Conservation (phyloP, 306 rosid genomes). For the Trifolium pratense region DNA sequence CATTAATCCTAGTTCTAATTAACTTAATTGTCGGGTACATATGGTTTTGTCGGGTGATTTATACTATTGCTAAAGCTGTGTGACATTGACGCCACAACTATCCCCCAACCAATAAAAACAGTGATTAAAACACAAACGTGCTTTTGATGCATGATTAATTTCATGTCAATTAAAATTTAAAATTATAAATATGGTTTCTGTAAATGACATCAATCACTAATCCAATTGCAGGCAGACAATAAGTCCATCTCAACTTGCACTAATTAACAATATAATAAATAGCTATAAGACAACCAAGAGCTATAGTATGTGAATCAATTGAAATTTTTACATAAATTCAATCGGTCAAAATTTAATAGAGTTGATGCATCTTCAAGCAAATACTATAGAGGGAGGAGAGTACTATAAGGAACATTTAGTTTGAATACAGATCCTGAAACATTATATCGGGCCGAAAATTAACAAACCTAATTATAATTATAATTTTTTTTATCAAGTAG, state of each 20-base stretch:
- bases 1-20: conserved; percentile 35
- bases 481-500: no score
- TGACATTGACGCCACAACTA: conserved; percentile 47
- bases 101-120: conserved; percentile 40
- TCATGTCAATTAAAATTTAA: conserved; percentile 17
- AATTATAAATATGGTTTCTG: not conserved
- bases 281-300: no score
- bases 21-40: conserved; percentile 35
- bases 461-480: no score
- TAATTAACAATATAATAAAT: no score
- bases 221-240: not conserved
- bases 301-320: no score
- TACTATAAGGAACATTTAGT: no score
- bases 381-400: no score
- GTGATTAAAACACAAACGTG: conserved; percentile 39
- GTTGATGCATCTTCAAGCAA: no score
- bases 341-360: no score
- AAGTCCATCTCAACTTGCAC: not conserved
- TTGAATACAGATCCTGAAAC: no score
- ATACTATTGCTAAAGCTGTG: conserved; percentile 26
- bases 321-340: no score
- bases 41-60: conserved; percentile 30
- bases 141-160: conserved; percentile 40
- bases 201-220: not conserved
- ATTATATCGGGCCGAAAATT: no score